Percentiles rank a stretch among this genome's conserved stretches.
phyloP scores from a whole-genome alignment of 108 stramenopile genomes.

The Epithemia pelagica region DNA sequence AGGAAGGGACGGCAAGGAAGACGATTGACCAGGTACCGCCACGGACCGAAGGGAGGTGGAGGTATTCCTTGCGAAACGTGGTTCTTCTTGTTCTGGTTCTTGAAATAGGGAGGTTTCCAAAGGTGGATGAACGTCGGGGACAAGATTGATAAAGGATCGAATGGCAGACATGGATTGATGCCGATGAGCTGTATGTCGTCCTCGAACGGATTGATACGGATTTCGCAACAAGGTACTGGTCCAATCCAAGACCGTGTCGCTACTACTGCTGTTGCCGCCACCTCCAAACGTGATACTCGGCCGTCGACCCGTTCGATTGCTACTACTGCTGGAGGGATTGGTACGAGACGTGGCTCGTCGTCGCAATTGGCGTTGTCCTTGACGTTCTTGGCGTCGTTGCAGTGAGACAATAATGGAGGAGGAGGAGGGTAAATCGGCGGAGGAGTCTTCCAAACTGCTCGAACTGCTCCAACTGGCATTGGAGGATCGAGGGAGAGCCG shows the following conservation, averaged over 20 bases:
- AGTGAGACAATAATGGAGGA: background rate
- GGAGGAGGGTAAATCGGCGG: background rate
- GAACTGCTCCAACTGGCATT: background rate
- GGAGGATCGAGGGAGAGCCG: no score
- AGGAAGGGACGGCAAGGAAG: no score
- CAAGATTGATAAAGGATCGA: slow-evolving; percentile 16
- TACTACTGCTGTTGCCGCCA: no score
- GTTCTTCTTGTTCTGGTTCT: background rate
- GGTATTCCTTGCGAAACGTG: background rate
- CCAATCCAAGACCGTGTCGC: background rate
- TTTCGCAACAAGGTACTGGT: slow-evolving; percentile 8
- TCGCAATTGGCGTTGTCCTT: background rate
- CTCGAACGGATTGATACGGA: slow-evolving; percentile 14
- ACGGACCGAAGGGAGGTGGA: background rate
- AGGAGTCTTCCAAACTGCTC: background rate
- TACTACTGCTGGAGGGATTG: no score
- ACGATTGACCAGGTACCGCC: background rate
- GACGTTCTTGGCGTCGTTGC: background rate
- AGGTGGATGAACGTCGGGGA: slow-evolving; percentile 3
- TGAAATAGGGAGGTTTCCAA: no score
- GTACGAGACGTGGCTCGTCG: background rate
- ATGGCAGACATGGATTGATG: slow-evolving; percentile 12
- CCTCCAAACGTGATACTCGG: no score
- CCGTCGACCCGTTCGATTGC: no score
- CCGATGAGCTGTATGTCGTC: slow-evolving; percentile 1